Evolutionary conservation across 1,284 basidiomycete species (phyloP).

Genomic region (Cyathus olla): DNA sequence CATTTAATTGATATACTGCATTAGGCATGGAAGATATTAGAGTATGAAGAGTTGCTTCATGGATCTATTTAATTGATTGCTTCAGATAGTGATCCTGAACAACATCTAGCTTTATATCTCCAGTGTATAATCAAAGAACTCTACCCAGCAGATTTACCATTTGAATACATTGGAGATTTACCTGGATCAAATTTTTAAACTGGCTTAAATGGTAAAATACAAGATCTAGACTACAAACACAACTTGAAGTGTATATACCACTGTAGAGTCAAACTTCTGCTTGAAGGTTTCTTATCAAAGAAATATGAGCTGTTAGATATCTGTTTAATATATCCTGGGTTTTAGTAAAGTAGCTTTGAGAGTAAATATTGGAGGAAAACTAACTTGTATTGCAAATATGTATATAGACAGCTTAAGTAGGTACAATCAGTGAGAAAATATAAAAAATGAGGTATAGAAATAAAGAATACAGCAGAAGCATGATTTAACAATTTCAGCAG

Average conservation of each 20-base stretch:
- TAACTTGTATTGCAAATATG: not conserved
- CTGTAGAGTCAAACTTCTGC: slow-evolving; percentile 10
- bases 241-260: slow-evolving; percentile 1
- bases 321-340: too few relatives aligned
- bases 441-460: too few relatives aligned
- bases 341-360: too few relatives aligned
- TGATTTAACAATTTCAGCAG: too few relatives aligned
- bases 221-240: slow-evolving; percentile 23
- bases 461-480: too few relatives aligned
- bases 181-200: slow-evolving; percentile 15
- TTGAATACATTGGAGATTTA: slow-evolving; percentile 6
- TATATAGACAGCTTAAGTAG: too few relatives aligned
- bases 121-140: slow-evolving; percentile 24
- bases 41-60: slow-evolving; percentile 21
- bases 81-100: slow-evolving; percentile 35
- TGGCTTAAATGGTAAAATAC: slow-evolving; percentile 10
- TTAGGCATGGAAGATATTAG: slow-evolving; percentile 29
- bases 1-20: slow-evolving; percentile 18
- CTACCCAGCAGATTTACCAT: slow-evolving; percentile 3
- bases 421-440: too few relatives aligned
- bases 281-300: too few relatives aligned
- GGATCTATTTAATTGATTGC: slow-evolving; percentile 31
- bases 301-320: too few relatives aligned
- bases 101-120: slow-evolving; percentile 27
- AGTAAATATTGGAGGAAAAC: too few relatives aligned